Conservation (phyloP, 2,329 filamentous ascomycete species). For the Biscogniauxia marginata region DNA sequence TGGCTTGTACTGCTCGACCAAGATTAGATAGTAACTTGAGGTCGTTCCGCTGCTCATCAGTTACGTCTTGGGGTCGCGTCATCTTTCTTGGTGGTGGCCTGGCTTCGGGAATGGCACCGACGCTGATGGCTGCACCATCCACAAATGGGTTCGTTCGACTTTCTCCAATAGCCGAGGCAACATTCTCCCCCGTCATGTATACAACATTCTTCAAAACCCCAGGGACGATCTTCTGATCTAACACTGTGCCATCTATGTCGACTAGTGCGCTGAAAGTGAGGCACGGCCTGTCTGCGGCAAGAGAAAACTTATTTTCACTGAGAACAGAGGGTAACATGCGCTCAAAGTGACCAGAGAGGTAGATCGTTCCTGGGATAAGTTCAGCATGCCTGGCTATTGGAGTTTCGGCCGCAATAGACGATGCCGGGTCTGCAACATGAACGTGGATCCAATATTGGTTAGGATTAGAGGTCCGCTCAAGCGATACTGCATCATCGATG, state of each 20-base stretch:
- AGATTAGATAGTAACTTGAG: constrained; percentile 49
- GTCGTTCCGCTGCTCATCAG: constrained; percentile 42
- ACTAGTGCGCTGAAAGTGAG: constrained; percentile 64
- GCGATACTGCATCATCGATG: constrained; percentile 76
- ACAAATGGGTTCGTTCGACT: constrained; percentile 25
- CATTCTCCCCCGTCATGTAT: constrained; percentile 54
- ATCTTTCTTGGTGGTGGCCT: constrained; percentile 41
- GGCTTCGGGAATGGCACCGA: constrained; percentile 32
- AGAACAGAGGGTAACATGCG: constrained; percentile 57
- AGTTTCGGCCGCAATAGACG: constrained; percentile 61
- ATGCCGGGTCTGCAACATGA: constrained; percentile 77
- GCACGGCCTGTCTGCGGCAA: constrained; percentile 49
- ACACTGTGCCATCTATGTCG: constrained; percentile 49
- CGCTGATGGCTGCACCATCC: constrained; percentile 25
- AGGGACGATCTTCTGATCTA: constrained; percentile 55
- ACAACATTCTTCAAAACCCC: constrained; percentile 54
- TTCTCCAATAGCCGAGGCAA: constrained; percentile 44
- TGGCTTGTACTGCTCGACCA: constrained; percentile 43
- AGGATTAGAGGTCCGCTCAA: constrained; percentile 55
- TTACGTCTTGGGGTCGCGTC: constrained; percentile 42
- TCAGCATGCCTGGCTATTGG: constrained; percentile 60
- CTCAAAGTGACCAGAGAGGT: constrained; percentile 56
- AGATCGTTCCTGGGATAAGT: constrained; percentile 58
- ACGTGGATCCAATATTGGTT: constrained; percentile 72
- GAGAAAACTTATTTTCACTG: constrained; percentile 52